These are phyloP conservation scores for Talinum fruticosum DNA, from an alignment of 148 eudicot genomes.

Conservation along the genomic window DNA sequence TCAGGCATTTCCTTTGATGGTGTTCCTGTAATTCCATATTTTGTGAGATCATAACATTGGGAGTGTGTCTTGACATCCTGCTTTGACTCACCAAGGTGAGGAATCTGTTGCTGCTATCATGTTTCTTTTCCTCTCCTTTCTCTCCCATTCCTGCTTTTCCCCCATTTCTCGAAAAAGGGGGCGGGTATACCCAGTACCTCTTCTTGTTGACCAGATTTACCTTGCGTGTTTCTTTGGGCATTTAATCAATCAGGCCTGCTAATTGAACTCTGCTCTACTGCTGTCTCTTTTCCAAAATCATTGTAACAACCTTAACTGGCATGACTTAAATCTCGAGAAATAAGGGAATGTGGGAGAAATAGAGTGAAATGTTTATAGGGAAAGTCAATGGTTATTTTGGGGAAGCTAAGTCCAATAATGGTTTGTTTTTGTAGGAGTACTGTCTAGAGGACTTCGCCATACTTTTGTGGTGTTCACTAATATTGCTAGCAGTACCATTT, in stretches of 20 bases:
- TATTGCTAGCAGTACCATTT: neutral
- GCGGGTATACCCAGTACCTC: neutral
- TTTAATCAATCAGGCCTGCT: neutral
- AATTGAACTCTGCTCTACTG: neutral
- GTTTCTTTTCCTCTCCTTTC: neutral
- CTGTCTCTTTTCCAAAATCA: neutral
- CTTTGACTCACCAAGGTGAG: constrained; percentile 30
- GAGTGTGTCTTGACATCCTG: constrained; percentile 18
- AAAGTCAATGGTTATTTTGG: neutral
- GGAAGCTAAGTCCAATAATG: neutral
- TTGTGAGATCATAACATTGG: constrained; percentile 1
- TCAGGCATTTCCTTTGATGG: constrained; percentile 23
- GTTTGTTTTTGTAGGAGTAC: neutral
- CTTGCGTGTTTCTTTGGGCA: too few species aligned
- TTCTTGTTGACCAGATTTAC: neutral
- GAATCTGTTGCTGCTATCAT: neutral
- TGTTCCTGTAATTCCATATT: constrained; percentile 13
- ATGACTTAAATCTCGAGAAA: neutral
- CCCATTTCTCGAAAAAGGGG: neutral
- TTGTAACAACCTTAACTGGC: neutral
- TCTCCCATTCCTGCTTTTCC: neutral
- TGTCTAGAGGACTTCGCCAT: neutral
- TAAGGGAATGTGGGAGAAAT: too few species aligned
- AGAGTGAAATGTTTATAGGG: neutral
- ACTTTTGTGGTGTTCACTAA: neutral